Conservation (phyloP, 495 filamentous ascomycete genomes). For the Stereocaulon alpinum region DNA sequence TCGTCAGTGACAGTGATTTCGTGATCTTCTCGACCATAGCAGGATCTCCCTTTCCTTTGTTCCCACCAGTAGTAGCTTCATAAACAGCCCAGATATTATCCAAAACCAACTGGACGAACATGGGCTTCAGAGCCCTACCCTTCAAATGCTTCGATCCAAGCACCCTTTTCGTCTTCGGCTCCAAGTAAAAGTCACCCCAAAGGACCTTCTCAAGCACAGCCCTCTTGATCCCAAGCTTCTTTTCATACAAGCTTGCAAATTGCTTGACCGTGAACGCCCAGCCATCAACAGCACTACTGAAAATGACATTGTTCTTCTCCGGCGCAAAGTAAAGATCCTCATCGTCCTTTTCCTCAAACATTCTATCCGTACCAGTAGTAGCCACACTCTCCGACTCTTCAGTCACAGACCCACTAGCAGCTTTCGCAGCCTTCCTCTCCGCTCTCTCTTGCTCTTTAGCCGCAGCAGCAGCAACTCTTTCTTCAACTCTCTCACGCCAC, state of each 20-base stretch:
- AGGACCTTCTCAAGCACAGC: constrained; percentile 86
- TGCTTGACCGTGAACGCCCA: constrained; percentile 97
- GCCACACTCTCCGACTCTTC: constrained; percentile 36
- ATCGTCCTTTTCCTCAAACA: constrained; percentile 85
- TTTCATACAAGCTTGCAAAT: constrained; percentile 89
- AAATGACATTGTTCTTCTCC: constrained; percentile 98
- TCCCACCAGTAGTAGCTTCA: constrained; percentile 73
- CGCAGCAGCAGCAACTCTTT: constrained; percentile 53
- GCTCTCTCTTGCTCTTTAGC: constrained; percentile 38
- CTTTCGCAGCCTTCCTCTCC: constrained; percentile 37
- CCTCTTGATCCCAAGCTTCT: constrained; percentile 91
- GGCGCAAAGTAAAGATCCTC: constrained; percentile 97
- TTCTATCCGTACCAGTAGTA: constrained; percentile 26
- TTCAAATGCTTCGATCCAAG: constrained; percentile 87
- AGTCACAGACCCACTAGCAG: constrained; percentile 20
- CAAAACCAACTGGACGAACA: constrained; percentile 95
- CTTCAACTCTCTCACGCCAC: constrained; percentile 90
- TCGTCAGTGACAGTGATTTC: constrained; percentile 73
- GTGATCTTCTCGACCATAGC: constrained; percentile 85
- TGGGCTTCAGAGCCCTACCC: constrained; percentile 79
- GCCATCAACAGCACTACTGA: constrained; percentile 91
- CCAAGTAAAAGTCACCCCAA: constrained; percentile 95
- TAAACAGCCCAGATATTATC: constrained; percentile 98
- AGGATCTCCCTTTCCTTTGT: constrained; percentile 74
- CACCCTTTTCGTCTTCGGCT: constrained; percentile 93